Evolutionary conservation across 257 asterid species (phyloP).

Genomic region (Apocynum venetum): DNA sequence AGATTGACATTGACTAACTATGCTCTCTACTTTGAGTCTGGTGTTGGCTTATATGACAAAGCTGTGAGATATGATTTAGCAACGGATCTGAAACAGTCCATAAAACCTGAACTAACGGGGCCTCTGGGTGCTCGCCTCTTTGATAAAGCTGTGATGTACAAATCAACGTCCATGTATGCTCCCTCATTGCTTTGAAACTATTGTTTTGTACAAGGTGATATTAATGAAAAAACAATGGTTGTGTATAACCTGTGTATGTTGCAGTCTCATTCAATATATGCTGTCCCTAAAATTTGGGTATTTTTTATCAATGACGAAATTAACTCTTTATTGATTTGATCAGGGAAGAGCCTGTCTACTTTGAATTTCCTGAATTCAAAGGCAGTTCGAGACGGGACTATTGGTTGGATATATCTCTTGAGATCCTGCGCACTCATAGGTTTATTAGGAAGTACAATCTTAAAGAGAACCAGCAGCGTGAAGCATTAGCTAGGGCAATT

Average conservation of each 20-base stretch:
- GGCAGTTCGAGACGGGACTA: slow-evolving; percentile 85
- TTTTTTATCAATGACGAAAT: slow-evolving; percentile 13
- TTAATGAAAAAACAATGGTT: slow-evolving; percentile 25
- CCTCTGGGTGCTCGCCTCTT: slow-evolving; percentile 96
- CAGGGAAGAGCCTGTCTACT: slow-evolving; percentile 80
- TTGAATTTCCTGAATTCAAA: slow-evolving; percentile 94
- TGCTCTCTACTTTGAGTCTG: slow-evolving; percentile 85
- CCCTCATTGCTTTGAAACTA: slow-evolving; percentile 28
- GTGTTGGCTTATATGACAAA: slow-evolving; percentile 83
- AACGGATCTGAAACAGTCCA: slow-evolving; percentile 63
- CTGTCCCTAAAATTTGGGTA: slow-evolving; percentile 21
- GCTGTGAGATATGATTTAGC: slow-evolving; percentile 83
- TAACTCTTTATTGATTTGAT: slow-evolving; percentile 36
- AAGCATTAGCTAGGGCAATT: slow-evolving; percentile 76
- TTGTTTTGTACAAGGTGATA: slow-evolving; percentile 1
- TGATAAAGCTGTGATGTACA: slow-evolving; percentile 96
- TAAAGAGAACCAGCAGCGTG: slow-evolving; percentile 55
- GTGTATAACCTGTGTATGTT: slow-evolving; percentile 53
- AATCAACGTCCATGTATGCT: slow-evolving; percentile 69
- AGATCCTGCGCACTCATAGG: slow-evolving; percentile 68
- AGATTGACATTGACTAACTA: slow-evolving; percentile 76
- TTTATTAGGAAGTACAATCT: slow-evolving; percentile 62
- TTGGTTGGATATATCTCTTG: slow-evolving; percentile 85
- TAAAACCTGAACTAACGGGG: slow-evolving; percentile 90
- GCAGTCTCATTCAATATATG: slow-evolving; percentile 38